phyloP scores from a whole-genome alignment of 306 rosid genomes.

The Neltuma alba region DNA sequence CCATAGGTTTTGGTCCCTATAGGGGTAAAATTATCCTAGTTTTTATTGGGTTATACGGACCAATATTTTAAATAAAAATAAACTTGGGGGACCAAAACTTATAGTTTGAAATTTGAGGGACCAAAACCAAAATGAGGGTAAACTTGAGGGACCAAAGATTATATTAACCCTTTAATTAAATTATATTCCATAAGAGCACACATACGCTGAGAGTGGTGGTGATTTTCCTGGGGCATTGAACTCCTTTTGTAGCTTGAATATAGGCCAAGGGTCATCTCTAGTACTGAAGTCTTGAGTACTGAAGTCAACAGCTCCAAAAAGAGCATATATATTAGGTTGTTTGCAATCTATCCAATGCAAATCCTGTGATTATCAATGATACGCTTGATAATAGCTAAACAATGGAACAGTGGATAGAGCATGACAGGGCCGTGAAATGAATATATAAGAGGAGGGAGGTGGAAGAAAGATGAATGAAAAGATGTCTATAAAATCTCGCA shows the following conservation, averaged over 20 bases:
- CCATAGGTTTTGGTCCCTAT: too few relatives aligned
- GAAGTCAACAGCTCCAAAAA: conserved; percentile 84
- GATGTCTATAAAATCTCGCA: conserved; percentile 1
- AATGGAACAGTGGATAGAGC: neutral
- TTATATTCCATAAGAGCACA: conserved; percentile 34
- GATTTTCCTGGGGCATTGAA: conserved; percentile 90
- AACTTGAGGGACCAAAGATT: too few relatives aligned
- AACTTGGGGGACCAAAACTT: too few relatives aligned
- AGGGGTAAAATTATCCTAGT: too few relatives aligned
- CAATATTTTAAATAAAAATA: too few relatives aligned
- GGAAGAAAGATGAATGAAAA: neutral
- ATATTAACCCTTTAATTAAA: too few relatives aligned
- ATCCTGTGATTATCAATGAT: conserved; percentile 8
- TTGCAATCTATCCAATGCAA: conserved; percentile 23
- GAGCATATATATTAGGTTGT: conserved; percentile 31
- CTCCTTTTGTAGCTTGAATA: conserved; percentile 84
- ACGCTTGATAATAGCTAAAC: neutral
- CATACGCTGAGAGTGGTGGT: conserved; percentile 90
- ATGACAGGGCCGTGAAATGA: neutral
- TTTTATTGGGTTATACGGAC: too few relatives aligned
- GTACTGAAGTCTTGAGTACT: too few relatives aligned
- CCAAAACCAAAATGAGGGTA: too few relatives aligned
- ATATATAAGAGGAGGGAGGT: neutral
- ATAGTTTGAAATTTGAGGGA: too few relatives aligned
- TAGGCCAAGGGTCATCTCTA: conserved; percentile 86